A percentile compares a stretch with the other conserved stretches of the same genome.
Conservation (phyloP, 768 basidiomycete species). For the Boletus tomentosulus region DNA sequence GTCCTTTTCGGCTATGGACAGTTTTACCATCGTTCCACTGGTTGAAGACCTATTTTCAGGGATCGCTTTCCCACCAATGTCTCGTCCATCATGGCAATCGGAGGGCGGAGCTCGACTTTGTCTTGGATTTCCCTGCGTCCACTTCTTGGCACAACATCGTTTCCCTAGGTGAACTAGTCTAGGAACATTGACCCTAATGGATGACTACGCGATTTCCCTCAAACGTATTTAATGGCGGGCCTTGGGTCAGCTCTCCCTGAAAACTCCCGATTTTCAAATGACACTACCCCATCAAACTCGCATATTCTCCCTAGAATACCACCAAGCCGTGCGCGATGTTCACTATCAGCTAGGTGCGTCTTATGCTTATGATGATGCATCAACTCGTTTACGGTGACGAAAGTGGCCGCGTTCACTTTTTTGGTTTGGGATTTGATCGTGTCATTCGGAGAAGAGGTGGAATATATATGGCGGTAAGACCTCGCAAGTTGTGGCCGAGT, state of each 20-base stretch:
- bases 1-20: too few species aligned
- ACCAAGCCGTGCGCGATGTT: slow-evolving; percentile 4
- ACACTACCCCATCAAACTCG: neutral
- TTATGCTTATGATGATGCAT: neutral
- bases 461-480: slow-evolving; percentile 30
- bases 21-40: too few species aligned
- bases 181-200: neutral
- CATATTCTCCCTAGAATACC: slow-evolving; percentile 3
- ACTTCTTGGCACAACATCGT: too few species aligned
- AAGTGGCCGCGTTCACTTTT: slow-evolving; percentile 26
- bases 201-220: neutral
- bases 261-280: slow-evolving; percentile 4
- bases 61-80: too few species aligned
- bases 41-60: too few species aligned
- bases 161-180: too few species aligned
- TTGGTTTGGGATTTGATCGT: slow-evolving; percentile 27
- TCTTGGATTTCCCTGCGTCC: too few species aligned
- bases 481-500: too few species aligned
- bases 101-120: too few species aligned
- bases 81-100: too few species aligned
- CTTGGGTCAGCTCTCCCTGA: neutral
- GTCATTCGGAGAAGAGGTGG: slow-evolving; percentile 23
- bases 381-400: neutral
- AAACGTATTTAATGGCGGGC: neutral
- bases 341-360: slow-evolving; percentile 10